These are phyloP conservation scores for Podospora tetraspora DNA, from an alignment of 495 filamentous ascomycete genomes.

Conservation along the genomic window DNA sequence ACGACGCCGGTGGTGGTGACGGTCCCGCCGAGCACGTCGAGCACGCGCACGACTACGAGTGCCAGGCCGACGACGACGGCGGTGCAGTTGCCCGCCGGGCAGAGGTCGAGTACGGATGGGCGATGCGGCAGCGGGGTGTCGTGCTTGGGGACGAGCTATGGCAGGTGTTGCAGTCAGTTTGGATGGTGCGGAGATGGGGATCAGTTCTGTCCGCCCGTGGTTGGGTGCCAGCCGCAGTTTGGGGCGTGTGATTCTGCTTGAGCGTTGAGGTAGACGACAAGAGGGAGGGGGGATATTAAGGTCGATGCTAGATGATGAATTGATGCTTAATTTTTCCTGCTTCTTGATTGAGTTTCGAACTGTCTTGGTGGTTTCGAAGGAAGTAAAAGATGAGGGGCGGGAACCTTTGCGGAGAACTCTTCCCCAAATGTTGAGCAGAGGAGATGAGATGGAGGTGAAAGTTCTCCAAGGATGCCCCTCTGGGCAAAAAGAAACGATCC, in stretches of 20 bases:
- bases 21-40: neutral
- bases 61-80: slow-evolving; percentile 10
- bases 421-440: neutral
- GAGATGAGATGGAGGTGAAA: neutral
- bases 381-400: too few species aligned
- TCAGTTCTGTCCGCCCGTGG: slow-evolving; percentile 41
- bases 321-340: neutral
- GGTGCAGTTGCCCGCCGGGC: slow-evolving; percentile 19
- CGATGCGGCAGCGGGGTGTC: slow-evolving; percentile 25
- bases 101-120: slow-evolving; percentile 25
- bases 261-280: neutral
- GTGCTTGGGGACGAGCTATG: slow-evolving; percentile 25
- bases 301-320: neutral
- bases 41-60: slow-evolving; percentile 12
- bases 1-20: neutral
- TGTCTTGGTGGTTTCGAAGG: too few species aligned
- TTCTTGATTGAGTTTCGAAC: neutral
- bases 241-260: slow-evolving; percentile 25
- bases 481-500: neutral
- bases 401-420: too few species aligned
- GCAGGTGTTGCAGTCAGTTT: slow-evolving; percentile 35
- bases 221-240: slow-evolving; percentile 30
- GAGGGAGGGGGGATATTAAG: too few species aligned
- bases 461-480: too few species aligned
- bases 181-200: slow-evolving; percentile 40